Conservation (phyloP, 2,329 filamentous ascomycete species). For the Ophiobolus disseminans region DNA sequence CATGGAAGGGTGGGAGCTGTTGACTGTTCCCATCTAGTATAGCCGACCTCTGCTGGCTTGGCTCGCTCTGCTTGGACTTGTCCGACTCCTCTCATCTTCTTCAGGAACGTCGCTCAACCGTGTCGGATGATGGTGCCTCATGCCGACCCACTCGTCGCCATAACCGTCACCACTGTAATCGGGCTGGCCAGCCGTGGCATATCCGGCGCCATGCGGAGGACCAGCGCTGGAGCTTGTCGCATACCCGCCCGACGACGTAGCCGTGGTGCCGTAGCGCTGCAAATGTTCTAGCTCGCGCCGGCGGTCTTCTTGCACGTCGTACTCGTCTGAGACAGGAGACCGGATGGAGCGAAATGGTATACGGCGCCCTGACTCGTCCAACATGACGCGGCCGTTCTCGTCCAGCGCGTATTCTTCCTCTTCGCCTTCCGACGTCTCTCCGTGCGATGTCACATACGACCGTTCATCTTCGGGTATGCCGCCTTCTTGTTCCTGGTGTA, state of each 20-base stretch:
- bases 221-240: conserved; percentile 35
- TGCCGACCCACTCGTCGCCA: conserved; percentile 46
- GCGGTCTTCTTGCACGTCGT: conserved; percentile 60
- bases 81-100: conserved; percentile 49
- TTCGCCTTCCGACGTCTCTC: conserved; percentile 44
- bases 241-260: conserved; percentile 37
- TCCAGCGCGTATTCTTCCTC: conserved; percentile 48
- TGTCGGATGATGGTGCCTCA: conserved; percentile 50
- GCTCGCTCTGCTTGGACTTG: conserved; percentile 47
- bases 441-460: conserved; percentile 46
- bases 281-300: conserved; percentile 57
- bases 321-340: conserved; percentile 57
- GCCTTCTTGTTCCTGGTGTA: conserved; percentile 36
- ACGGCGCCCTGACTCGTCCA: conserved; percentile 44
- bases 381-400: conserved; percentile 46
- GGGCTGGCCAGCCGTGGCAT: conserved; percentile 28
- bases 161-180: conserved; percentile 50
- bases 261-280: conserved; percentile 53
- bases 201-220: conserved; percentile 25
- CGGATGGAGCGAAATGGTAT: conserved; percentile 44
- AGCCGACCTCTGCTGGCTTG: conserved; percentile 40
- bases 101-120: conserved; percentile 50
- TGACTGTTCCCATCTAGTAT: conserved; percentile 16
- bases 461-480: conserved; percentile 42
- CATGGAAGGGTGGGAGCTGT: neutral